Conservation (phyloP, 208 protist genomes). For the Crithidia acanthocephali region DNA sequence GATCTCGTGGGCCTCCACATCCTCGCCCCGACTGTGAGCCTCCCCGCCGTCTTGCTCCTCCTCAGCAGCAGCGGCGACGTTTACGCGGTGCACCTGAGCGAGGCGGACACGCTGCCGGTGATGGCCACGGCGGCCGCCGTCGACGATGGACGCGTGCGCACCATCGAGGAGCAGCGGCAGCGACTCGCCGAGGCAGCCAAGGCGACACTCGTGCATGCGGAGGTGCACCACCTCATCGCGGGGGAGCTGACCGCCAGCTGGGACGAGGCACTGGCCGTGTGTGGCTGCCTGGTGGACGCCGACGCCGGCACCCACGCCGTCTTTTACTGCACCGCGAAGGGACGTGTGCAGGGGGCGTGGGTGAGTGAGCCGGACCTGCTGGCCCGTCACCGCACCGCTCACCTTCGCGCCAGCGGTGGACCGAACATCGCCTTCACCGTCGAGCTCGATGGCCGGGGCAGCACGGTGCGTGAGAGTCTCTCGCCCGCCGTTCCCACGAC, state of each 20-base stretch:
- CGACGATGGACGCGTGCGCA: slow-evolving; percentile 36
- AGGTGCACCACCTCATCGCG: slow-evolving; percentile 30
- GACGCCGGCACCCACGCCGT: slow-evolving; percentile 75
- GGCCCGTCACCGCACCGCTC: slow-evolving; percentile 44
- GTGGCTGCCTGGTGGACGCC: slow-evolving; percentile 54
- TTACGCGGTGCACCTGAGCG: slow-evolving; percentile 59
- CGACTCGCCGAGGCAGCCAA: slow-evolving; percentile 14
- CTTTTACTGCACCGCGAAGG: slow-evolving; percentile 54
- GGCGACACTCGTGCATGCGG: slow-evolving; percentile 6
- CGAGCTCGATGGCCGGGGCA: slow-evolving; percentile 28
- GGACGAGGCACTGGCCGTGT: slow-evolving; percentile 56
- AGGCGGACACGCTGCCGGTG: slow-evolving; percentile 35
- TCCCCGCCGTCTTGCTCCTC: slow-evolving; percentile 56
- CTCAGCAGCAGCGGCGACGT: slow-evolving; percentile 76
- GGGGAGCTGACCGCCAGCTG: background rate
- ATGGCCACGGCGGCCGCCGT: slow-evolving; percentile 17
- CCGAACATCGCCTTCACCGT: slow-evolving; percentile 33
- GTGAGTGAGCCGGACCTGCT: slow-evolving; percentile 77
- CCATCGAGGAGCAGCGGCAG: slow-evolving; percentile 15
- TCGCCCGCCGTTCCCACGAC: slow-evolving; percentile 37
- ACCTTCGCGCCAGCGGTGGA: background rate
- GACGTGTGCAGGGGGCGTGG: slow-evolving; percentile 49
- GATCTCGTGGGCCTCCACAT: slow-evolving; percentile 60
- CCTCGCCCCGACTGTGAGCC: slow-evolving; percentile 57
- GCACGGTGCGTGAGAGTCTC: slow-evolving; percentile 16